Base-by-base conservation (phyloP, 2,329 filamentous ascomycete species). In the Capronia americana region DNA sequence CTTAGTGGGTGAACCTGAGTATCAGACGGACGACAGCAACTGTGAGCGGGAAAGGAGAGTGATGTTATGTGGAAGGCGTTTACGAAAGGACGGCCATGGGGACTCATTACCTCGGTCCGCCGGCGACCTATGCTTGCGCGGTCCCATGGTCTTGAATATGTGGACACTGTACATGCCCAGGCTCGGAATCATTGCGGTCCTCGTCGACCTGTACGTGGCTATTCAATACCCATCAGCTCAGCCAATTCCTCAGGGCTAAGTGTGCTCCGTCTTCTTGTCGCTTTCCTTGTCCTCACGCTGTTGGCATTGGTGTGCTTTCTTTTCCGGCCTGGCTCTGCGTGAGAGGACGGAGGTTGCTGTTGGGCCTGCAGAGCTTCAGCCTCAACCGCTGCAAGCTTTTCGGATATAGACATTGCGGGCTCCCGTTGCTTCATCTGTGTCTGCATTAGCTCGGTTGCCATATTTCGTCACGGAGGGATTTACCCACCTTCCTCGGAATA, bases 241-340 rank as follows among this genome's bases (percentile, higher is more conserved):
- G 68, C 80, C 53, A 82, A 72, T 69, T 82, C 80, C 57, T 80
- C 78, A 50, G 73, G 78, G n/a, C 78, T 81, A 26, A 82, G 73
- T 30, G 80, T 82, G 63, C 80, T 82, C 54, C 80, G 75, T 65
- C 80, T 72, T 51, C 73, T 71, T 30, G 70, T 65, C 8, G 34
- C 62, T 30, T 59, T 67, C 44, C 64, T 69, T 23, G 56, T 53
- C 24, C 53, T 59, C 53, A 30, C 48, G 32, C 32, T 14, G 26
- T 56, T 28, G 20, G n/a, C 58, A n/a, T 44, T 44, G 10, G 41
- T 51, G 10, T 65, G 57, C 41, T 69, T 71, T 34, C 66, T 57
- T 63, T 70, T 71, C 38, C 61, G 51, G 10, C 38, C 46, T 24
- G 26, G 23, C 75, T 24, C 73, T 7, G 26, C 8, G 17, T 34